A percentile compares a stretch with the other conserved stretches of the same genome.
Evolutionary conservation across 1,284 basidiomycete genomes (phyloP).

Genomic region (Pseudozyma sp.): DNA sequence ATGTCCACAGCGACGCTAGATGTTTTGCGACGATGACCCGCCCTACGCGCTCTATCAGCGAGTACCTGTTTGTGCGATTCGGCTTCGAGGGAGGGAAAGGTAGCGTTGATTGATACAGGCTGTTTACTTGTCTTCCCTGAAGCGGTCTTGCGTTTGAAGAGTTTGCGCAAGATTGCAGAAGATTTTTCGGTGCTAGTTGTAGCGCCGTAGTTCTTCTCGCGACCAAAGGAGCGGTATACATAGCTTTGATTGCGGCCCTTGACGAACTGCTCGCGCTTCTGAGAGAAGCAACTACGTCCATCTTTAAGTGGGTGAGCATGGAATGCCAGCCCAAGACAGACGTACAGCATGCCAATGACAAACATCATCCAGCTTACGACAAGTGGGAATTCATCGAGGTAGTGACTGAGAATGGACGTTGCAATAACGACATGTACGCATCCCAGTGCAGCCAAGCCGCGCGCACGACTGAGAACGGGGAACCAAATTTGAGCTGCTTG

Average conservation of each 20-base stretch:
- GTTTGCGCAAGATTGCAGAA: background rate
- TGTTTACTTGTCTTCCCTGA: conserved; percentile 1
- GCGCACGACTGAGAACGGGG: conserved; percentile 38
- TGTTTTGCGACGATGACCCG: conserved; percentile 19
- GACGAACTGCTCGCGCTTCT: conserved; percentile 14
- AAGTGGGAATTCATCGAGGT: conserved; percentile 49
- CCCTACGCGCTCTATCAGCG: conserved; percentile 27
- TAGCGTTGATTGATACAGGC: conserved; percentile 35
- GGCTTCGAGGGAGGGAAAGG: conserved; percentile 45
- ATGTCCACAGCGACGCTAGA: conserved; percentile 41
- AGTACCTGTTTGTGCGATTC: conserved; percentile 46
- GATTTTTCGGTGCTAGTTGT: conserved; percentile 9
- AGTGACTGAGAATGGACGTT: conserved; percentile 41
- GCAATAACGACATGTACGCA: conserved; percentile 45
- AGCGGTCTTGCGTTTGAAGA: conserved; percentile 19
- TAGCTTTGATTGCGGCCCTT: background rate
- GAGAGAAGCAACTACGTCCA: conserved; percentile 22
- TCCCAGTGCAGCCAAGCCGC: conserved; percentile 47
- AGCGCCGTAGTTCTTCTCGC: conserved; percentile 10
- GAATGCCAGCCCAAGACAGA: conserved; percentile 26
- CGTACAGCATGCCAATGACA: conserved; percentile 39
- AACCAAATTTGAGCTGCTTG: conserved; percentile 28
- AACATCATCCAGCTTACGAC: conserved; percentile 55
- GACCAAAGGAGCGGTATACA: conserved; percentile 8
- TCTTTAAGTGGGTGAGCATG: conserved; percentile 23